A percentile compares a stretch with the other conserved stretches of the same genome.
Conservation (phyloP, 768 basidiomycete species). For the Pulveroboletus sp. region DNA sequence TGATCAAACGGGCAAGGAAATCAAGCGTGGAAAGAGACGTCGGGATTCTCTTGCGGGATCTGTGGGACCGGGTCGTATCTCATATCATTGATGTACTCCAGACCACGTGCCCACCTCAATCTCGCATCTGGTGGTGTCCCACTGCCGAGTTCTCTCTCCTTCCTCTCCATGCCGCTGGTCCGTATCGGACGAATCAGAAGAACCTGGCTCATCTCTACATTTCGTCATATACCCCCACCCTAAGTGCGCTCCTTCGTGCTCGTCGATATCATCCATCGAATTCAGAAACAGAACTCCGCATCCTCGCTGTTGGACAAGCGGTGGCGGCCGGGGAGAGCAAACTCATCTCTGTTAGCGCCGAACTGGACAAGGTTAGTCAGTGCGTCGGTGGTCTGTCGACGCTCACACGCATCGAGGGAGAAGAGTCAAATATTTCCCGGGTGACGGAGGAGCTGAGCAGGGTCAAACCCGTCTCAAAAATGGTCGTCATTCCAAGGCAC, state of each 20-base stretch:
- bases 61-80: background rate
- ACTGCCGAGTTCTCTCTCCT: too few species aligned
- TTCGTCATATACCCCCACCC: too few species aligned
- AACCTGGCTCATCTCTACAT: constrained; percentile 9
- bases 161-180: background rate
- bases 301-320: constrained; percentile 3
- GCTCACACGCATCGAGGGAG: background rate
- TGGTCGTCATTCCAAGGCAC: too few species aligned
- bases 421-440: background rate
- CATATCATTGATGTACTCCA: background rate
- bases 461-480: too few species aligned
- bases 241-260: constrained; percentile 9
- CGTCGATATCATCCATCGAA: background rate
- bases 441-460: constrained; percentile 1
- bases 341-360: background rate
- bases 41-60: background rate
- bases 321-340: background rate
- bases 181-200: background rate
- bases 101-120: background rate
- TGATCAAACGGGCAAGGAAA: background rate
- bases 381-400: background rate
- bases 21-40: background rate
- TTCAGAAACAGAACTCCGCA: background rate
- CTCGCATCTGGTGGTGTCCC: too few species aligned
- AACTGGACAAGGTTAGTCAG: background rate